Base-by-base conservation (phyloP, 1,284 basidiomycete species). In the Marasmius tenuissimus region DNA sequence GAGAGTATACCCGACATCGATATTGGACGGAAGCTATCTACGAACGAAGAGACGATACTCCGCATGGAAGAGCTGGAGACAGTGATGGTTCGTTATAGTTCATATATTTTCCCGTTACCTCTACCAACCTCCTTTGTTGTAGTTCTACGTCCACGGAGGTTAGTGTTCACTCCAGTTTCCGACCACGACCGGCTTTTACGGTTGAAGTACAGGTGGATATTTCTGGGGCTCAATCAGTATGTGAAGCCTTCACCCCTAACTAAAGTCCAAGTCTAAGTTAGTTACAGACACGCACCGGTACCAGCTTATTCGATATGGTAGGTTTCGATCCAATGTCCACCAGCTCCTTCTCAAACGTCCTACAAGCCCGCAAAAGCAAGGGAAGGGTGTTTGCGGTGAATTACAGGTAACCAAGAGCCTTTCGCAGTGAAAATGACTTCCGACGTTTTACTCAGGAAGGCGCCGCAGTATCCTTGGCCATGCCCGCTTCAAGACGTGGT, bases 381-480 rank as follows among this genome's bases (percentile, higher is more conserved):
- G 90, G 91, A 0, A 78, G 89, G 56, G 87, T 83, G 3, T 92
- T 93, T 68, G 79, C 85, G 16, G 82, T 85, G 51, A 86, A 85
- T 63, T 84, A 85, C 67, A 72, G 83, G 83, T 82, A 56, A 51
- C 33, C 37, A 20, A 34, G 16, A 27, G 20, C 16, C 16, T 37
- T 33, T 33, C 58, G 10, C 10, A 40, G 22, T 10, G 34, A 8
- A 8, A 18, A 37, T 42, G 2, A 33, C 60, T 34, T 51, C 55
- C 8, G 16, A 40, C 38, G 10, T 54, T 2, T n/a, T 3, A 16
- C 7, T 54, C 63, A 84, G 84, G 37, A 91, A 92, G 74, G 87
- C 92, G 0, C 92, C 93, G 0, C 92, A 94, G 71, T 94, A 93
- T 67, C 93, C 93, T 1, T 96, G 92, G 85, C 94, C 93, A 0